Evolutionary conservation across 306 rosid genomes (phyloP).

Genomic region (Fragaria nilgerrensis): DNA sequence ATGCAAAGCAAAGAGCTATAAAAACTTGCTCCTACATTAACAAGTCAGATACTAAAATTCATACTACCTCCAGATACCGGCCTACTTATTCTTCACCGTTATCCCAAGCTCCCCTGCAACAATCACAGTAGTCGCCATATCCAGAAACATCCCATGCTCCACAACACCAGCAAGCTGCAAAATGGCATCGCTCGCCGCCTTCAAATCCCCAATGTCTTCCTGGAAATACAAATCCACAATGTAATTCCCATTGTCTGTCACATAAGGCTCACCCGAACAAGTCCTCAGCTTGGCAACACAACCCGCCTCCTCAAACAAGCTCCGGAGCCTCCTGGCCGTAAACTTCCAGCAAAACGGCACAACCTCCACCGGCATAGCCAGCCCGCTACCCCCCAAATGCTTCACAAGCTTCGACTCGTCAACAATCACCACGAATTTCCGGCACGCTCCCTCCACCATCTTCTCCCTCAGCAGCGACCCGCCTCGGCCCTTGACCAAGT

Average conservation of each 20-base stretch:
- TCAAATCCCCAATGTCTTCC: slow-evolving; percentile 70
- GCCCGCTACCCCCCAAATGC: slow-evolving; percentile 64
- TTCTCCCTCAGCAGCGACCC: slow-evolving; percentile 82
- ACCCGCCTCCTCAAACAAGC: slow-evolving; percentile 49
- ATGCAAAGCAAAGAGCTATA: slow-evolving; percentile 12
- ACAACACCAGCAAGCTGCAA: slow-evolving; percentile 76
- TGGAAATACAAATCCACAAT: slow-evolving; percentile 70
- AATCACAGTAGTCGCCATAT: slow-evolving; percentile 84
- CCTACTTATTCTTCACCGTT: slow-evolving; percentile 55
- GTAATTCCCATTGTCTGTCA: slow-evolving; percentile 74
- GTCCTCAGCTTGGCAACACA: slow-evolving; percentile 69
- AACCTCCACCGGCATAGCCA: slow-evolving; percentile 86
- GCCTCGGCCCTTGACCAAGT: slow-evolving; percentile 83
- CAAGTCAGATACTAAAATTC: slow-evolving; percentile 34
- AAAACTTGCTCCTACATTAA: slow-evolving; percentile 23
- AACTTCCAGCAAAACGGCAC: slow-evolving; percentile 78
- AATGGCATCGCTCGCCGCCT: slow-evolving; percentile 67
- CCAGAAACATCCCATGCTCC: slow-evolving; percentile 90
- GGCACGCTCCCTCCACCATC: slow-evolving; percentile 77
- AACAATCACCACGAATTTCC: slow-evolving; percentile 69
- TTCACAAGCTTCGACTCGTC: slow-evolving; percentile 77
- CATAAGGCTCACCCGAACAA: slow-evolving; percentile 44
- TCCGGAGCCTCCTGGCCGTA: slow-evolving; percentile 50
- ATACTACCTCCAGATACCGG: slow-evolving; percentile 17
- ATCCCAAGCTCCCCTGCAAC: slow-evolving; percentile 83